Conservation (phyloP, 1,139 yeast genomes). For the Yamadazyma oceani region DNA sequence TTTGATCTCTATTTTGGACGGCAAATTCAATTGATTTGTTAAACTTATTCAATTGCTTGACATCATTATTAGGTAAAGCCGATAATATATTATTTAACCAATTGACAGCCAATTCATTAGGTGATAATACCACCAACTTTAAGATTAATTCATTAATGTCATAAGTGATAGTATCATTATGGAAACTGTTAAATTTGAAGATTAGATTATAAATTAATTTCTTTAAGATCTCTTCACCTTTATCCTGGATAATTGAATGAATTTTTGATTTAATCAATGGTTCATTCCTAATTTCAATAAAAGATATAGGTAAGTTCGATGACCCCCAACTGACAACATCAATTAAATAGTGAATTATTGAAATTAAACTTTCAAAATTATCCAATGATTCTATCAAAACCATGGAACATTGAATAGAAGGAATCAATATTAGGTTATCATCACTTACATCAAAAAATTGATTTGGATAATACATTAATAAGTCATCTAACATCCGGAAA, state of each 20-base stretch:
- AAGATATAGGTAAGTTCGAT: constrained; percentile 75
- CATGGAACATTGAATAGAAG: constrained; percentile 62
- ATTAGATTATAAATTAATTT: constrained; percentile 66
- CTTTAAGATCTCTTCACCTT: constrained; percentile 59
- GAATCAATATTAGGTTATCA: constrained; percentile 40
- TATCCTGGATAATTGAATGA: constrained; percentile 47
- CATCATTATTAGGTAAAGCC: constrained; percentile 62
- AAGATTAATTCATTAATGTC: constrained; percentile 78
- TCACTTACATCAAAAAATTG: constrained; percentile 54
- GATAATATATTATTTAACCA: constrained; percentile 65
- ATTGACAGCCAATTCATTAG: constrained; percentile 38
- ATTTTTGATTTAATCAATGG: constrained; percentile 49
- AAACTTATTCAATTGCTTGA: constrained; percentile 64
- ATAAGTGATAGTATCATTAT: constrained; percentile 53
- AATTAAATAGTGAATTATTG: constrained; percentile 72
- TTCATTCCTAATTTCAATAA: constrained; percentile 48
- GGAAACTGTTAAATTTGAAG: constrained; percentile 57
- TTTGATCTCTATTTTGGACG: constrained; percentile 65
- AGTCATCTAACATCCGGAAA: constrained; percentile 79
- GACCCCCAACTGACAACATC: constrained; percentile 86
- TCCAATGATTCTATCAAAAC: constrained; percentile 53
- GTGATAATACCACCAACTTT: constrained; percentile 59
- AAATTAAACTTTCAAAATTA: constrained; percentile 69
- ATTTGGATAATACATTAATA: constrained; percentile 75
- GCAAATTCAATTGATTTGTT: constrained; percentile 58